Evolutionary conservation across 2,329 filamentous ascomycete genomes (phyloP).

Genomic region (Apiospora sp.): DNA sequence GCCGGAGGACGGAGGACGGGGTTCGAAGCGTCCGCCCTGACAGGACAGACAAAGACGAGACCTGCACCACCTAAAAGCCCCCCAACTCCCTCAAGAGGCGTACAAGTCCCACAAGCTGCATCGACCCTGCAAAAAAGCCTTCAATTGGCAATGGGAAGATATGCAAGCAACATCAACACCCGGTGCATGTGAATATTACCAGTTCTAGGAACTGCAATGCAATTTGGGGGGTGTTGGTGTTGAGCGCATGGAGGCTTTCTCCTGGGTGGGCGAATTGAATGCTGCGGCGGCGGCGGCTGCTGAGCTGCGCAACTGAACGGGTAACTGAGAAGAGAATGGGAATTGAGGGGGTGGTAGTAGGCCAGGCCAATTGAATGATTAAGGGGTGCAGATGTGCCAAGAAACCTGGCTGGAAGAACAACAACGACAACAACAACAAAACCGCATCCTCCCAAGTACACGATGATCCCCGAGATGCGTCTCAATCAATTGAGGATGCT

Average conservation of each 20-base stretch:
- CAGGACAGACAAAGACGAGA: conserved; percentile 3
- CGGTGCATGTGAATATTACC: conserved; percentile 6
- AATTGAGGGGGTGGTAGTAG: not conserved
- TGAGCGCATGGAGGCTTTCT: not conserved
- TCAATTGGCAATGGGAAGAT: conserved; percentile 6
- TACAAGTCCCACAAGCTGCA: not conserved
- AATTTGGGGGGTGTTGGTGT: conserved; percentile 12
- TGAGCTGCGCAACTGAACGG: not conserved
- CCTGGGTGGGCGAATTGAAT: not conserved
- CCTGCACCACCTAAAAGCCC: not conserved
- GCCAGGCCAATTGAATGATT: conserved; percentile 4
- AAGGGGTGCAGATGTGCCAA: conserved; percentile 9
- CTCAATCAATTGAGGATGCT: conserved; percentile 10
- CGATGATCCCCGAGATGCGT: conserved; percentile 1
- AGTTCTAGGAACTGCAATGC: conserved; percentile 18
- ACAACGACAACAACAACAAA: not conserved
- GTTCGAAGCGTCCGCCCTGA: conserved; percentile 8
- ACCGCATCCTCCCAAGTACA: not conserved
- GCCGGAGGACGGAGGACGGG: conserved; percentile 7
- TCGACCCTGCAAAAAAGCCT: conserved; percentile 1
- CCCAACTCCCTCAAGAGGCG: not conserved
- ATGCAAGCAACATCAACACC: not conserved
- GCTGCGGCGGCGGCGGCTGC: not conserved
- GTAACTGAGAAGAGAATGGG: not conserved
- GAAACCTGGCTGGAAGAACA: not conserved